These are phyloP conservation scores for Erodium maritimum DNA, from an alignment of 345 rosid genomes.

Conservation along the genomic window DNA sequence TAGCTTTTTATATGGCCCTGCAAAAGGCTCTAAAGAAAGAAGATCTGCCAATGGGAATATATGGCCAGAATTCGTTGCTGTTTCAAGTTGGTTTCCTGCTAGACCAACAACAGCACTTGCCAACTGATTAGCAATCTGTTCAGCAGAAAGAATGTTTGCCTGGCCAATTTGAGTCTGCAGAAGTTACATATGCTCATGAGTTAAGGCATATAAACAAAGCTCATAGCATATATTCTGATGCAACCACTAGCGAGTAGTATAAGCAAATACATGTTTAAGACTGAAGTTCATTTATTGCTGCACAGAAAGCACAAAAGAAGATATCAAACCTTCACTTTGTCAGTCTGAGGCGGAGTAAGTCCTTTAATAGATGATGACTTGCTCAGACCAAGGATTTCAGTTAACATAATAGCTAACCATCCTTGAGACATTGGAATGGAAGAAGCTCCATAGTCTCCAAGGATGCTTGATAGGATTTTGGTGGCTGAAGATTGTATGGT, in stretches of 20 bases:
- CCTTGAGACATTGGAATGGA: constrained; percentile 85
- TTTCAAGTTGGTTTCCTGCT: constrained; percentile 50
- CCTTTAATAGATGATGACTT: constrained; percentile 44
- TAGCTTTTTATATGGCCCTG: constrained; percentile 43
- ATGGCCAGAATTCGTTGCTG: constrained; percentile 32
- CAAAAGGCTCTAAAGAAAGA: constrained; percentile 79
- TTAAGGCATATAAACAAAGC: too few relatives aligned
- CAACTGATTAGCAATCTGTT: constrained; percentile 58
- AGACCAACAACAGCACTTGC: constrained; percentile 75
- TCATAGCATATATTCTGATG: too few relatives aligned
- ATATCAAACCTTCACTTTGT: constrained; percentile 51
- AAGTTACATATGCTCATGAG: constrained; percentile 10
- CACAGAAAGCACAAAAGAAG: constrained; percentile 4
- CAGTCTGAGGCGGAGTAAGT: constrained; percentile 43
- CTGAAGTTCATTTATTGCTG: too few relatives aligned
- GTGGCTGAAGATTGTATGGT: constrained; percentile 55
- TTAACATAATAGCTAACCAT: constrained; percentile 72
- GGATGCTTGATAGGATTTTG: constrained; percentile 67
- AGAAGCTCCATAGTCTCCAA: constrained; percentile 66
- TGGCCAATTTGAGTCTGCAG: constrained; percentile 66
- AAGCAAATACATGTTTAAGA: too few relatives aligned
- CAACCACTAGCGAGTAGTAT: too few relatives aligned
- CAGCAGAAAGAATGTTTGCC: constrained; percentile 50
- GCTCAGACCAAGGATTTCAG: constrained; percentile 46
- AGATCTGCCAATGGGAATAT: constrained; percentile 65